These are phyloP conservation scores for Nasturtium officinale DNA, from an alignment of 345 rosid genomes.

Conservation along the genomic window DNA sequence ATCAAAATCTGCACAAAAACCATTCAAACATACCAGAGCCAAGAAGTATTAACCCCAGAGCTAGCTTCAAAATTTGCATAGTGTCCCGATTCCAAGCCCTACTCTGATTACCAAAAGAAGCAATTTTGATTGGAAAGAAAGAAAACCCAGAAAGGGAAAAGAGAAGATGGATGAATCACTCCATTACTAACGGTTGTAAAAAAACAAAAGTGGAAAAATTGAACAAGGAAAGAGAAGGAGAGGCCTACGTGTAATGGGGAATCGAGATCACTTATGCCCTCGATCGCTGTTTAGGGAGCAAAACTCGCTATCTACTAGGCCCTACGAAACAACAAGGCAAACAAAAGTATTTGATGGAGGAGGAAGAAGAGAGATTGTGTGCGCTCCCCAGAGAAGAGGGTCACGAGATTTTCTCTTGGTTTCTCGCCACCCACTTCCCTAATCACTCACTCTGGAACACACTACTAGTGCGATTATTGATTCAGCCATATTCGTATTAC, in stretches of 20 bases:
- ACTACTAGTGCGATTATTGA: too few species aligned
- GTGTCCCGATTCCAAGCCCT: conserved; percentile 44
- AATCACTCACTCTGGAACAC: too few species aligned
- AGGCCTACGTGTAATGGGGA: conserved; percentile 55
- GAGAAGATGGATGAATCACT: neutral
- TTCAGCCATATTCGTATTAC: too few species aligned
- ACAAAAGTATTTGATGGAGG: conserved; percentile 1
- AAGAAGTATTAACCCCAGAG: conserved; percentile 48
- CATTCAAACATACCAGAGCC: conserved; percentile 49
- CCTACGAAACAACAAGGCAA: conserved; percentile 33
- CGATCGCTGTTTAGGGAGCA: conserved; percentile 47
- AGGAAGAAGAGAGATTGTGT: conserved; percentile 20
- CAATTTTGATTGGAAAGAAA: neutral
- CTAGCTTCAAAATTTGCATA: conserved; percentile 48
- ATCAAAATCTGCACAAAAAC: neutral
- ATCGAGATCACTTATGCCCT: conserved; percentile 65
- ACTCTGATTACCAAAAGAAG: conserved; percentile 29
- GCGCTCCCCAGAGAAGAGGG: conserved; percentile 35
- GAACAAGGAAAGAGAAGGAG: conserved; percentile 23
- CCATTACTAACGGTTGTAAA: neutral
- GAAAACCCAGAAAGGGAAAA: conserved; percentile 24
- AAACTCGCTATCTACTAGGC: conserved; percentile 39
- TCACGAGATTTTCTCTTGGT: conserved; percentile 41
- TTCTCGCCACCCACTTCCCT: conserved; percentile 41
- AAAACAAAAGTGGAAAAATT: conserved; percentile 15